Percentiles rank a stretch among this genome's conserved stretches.
These are phyloP conservation scores for Puccinia hordei DNA, from an alignment of 1,284 basidiomycete species.

Conservation along the genomic window DNA sequence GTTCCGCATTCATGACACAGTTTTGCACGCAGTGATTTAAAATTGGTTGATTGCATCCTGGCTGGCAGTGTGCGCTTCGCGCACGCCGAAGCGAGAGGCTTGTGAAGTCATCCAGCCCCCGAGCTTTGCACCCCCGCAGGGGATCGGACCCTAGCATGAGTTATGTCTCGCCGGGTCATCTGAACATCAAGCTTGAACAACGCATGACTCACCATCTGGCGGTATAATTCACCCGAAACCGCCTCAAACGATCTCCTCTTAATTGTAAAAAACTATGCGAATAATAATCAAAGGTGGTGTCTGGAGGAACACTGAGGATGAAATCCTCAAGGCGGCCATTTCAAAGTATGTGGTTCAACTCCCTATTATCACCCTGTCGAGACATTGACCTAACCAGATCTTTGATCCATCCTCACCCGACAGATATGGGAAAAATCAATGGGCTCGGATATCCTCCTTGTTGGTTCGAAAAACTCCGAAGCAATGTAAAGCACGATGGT, in stretches of 20 bases:
- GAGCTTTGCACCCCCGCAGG: no score
- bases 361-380: neutral
- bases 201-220: no score
- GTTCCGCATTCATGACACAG: no score
- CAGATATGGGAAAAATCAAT: slow-evolving; percentile 88
- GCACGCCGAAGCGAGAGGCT: no score
- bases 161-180: no score
- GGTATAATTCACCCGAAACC: neutral
- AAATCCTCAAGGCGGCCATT: slow-evolving; percentile 94
- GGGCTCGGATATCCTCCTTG: slow-evolving; percentile 97
- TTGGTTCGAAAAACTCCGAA: slow-evolving; percentile 98
- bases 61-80: no score
- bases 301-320: slow-evolving; percentile 75
- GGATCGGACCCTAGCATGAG: no score
- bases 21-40: no score
- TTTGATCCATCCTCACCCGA: slow-evolving; percentile 1
- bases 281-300: slow-evolving; percentile 89
- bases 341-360: slow-evolving; percentile 67
- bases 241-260: neutral
- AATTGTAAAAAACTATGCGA: slow-evolving; percentile 62
- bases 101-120: no score
- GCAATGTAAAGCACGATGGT: slow-evolving; percentile 99
- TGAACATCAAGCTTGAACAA: no score
- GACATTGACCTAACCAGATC: no score
- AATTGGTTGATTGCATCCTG: no score